Percentiles rank a stretch among this genome's conserved stretches.
phyloP scores from a whole-genome alignment of 139 green algal genomes.

The Chlorella sp. region DNA sequence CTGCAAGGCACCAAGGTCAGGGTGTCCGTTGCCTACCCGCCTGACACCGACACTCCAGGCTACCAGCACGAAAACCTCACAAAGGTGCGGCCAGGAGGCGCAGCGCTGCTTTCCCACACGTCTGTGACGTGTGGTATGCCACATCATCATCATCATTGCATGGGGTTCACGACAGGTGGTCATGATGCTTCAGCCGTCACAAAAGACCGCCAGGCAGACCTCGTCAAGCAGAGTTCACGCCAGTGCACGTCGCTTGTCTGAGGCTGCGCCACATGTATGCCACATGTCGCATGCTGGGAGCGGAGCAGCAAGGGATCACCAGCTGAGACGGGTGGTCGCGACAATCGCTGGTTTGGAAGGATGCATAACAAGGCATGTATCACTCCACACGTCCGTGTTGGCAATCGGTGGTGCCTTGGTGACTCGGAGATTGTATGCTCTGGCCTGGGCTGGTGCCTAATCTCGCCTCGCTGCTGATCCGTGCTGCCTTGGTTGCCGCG shows the following conservation, averaged over 20 bases:
- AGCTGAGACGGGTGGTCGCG: no score
- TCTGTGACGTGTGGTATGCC: not conserved
- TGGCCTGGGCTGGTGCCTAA: not conserved
- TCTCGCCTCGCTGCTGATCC: not conserved
- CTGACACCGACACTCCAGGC: conserved; percentile 79
- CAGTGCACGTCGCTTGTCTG: not conserved
- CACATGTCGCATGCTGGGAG: no score
- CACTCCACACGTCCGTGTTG: conserved; percentile 10
- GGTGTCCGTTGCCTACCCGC: conserved; percentile 67
- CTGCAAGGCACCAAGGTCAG: conserved; percentile 55
- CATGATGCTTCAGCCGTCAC: no score
- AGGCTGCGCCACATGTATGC: not conserved
- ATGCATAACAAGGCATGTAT: no score
- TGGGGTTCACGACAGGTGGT: no score
- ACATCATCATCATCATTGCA: not conserved
- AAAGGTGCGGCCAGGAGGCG: conserved; percentile 43
- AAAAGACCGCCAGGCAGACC: no score
- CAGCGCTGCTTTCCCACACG: not conserved
- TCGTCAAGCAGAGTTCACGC: not conserved
- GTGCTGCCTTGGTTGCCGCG: not conserved
- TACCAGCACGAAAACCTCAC: conserved; percentile 55
- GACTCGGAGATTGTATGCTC: not conserved
- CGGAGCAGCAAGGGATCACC: no score
- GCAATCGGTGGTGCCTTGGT: not conserved
- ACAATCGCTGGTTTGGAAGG: no score